phyloP scores from a whole-genome alignment of 2,329 filamentous ascomycete species.

The Fusarium buharicum region DNA sequence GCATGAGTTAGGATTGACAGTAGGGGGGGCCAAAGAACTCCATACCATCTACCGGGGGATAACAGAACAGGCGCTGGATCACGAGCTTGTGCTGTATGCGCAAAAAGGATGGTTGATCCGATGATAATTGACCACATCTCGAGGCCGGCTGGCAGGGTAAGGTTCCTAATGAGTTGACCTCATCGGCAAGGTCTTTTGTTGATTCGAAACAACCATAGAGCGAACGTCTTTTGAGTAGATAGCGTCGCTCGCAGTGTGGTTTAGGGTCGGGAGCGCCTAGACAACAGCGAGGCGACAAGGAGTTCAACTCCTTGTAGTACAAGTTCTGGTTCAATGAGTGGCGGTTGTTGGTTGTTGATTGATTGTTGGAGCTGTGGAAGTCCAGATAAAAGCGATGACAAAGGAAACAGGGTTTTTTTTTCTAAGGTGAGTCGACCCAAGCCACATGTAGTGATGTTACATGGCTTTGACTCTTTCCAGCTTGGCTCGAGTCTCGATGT shows the following conservation, averaged over 20 bases:
- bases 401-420: conserved; percentile 6
- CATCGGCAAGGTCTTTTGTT: conserved; percentile 6
- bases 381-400: conserved; percentile 9
- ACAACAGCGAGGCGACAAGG: background rate
- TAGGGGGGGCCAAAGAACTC: background rate
- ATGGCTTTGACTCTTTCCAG: conserved; percentile 20
- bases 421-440: conserved; percentile 16
- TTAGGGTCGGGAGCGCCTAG: conserved; percentile 4
- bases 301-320: background rate
- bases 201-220: conserved; percentile 12
- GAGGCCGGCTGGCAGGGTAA: background rate
- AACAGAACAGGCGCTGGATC: conserved; percentile 38
- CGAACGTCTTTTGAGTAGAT: conserved; percentile 10
- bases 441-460: conserved; percentile 26
- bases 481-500: conserved; percentile 24
- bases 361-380: conserved; percentile 3
- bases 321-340: background rate
- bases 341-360: background rate
- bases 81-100: conserved; percentile 30
- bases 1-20: conserved; percentile 19
- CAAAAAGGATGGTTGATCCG: conserved; percentile 29
- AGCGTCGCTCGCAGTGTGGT: too few relatives aligned
- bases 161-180: background rate
- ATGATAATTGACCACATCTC: conserved; percentile 35
- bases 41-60: conserved; percentile 36